Conservation (phyloP, 306 rosid genomes). For the Gastrolobium villosum region DNA sequence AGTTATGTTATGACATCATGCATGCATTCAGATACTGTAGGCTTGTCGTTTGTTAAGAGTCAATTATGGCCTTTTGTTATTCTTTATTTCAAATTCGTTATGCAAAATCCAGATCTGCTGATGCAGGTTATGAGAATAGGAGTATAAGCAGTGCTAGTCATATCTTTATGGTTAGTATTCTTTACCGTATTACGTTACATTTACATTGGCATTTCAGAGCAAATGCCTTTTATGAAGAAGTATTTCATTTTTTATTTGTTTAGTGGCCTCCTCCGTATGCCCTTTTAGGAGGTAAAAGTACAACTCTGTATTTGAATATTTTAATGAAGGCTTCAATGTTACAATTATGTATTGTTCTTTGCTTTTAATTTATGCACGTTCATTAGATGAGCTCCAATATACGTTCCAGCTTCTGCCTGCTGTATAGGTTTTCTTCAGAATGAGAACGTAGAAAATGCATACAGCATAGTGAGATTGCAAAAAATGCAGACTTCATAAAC, state of each 20-base stretch:
- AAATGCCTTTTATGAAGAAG: conserved; percentile 38
- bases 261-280: conserved; percentile 36
- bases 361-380: not conserved
- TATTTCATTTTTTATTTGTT: conserved; percentile 50
- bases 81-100: conserved; percentile 50
- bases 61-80: conserved; percentile 26
- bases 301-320: conserved; percentile 40
- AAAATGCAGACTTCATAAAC: not conserved
- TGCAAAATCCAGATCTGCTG: conserved; percentile 33
- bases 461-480: not conserved
- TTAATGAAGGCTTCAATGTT: conserved; percentile 20
- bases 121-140: conserved; percentile 38
- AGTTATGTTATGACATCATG: not conserved
- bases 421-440: not conserved
- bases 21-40: conserved; percentile 4
- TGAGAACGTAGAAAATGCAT: conserved; percentile 11
- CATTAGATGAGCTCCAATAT: conserved; percentile 3
- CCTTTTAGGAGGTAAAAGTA: conserved; percentile 22
- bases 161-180: conserved; percentile 36
- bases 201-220: conserved; percentile 45
- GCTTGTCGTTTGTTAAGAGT: conserved; percentile 14
- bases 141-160: conserved; percentile 40
- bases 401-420: conserved; percentile 8
- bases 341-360: not conserved
- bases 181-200: conserved; percentile 8